These are phyloP conservation scores for Cyclocybe aegerita DNA, from an alignment of 768 basidiomycete species.

Conservation along the genomic window DNA sequence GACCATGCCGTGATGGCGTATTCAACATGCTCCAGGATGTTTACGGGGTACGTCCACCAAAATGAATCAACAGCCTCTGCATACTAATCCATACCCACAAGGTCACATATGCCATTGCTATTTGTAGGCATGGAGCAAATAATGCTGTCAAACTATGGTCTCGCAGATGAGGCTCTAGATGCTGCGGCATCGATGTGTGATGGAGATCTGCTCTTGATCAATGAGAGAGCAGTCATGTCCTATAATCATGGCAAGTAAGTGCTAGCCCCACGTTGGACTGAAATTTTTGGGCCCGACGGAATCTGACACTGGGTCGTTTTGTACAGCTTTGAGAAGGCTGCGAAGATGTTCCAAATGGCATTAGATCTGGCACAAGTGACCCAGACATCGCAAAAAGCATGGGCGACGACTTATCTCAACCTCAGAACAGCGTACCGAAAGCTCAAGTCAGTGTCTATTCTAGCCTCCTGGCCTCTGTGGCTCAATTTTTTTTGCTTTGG, in stretches of 20 bases:
- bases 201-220: constrained; percentile 85
- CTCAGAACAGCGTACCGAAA: constrained; percentile 88
- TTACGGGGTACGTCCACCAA: constrained; percentile 69
- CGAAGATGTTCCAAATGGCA: constrained; percentile 67
- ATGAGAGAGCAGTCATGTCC: constrained; percentile 92
- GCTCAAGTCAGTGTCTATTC: constrained; percentile 64
- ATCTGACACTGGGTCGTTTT: no score
- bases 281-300: no score
- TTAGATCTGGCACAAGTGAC: constrained; percentile 82
- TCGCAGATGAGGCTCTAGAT: constrained; percentile 87
- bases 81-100: constrained; percentile 27
- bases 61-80: not conserved
- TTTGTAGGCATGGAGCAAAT: constrained; percentile 99
- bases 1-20: constrained; percentile 98
- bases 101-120: constrained; percentile 92
- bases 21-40: constrained; percentile 93
- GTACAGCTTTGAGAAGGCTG: constrained; percentile 72
- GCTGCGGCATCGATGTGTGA: constrained; percentile 82
- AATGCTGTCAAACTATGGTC: constrained; percentile 72
- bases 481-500: no score
- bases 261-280: no score
- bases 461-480: no score
- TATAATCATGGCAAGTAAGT: constrained; percentile 83
- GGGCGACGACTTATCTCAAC: constrained; percentile 91
- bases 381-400: constrained; percentile 80